Base-by-base conservation (phyloP, 2,329 filamentous ascomycete species). In the Ustilaginoidea virens region DNA sequence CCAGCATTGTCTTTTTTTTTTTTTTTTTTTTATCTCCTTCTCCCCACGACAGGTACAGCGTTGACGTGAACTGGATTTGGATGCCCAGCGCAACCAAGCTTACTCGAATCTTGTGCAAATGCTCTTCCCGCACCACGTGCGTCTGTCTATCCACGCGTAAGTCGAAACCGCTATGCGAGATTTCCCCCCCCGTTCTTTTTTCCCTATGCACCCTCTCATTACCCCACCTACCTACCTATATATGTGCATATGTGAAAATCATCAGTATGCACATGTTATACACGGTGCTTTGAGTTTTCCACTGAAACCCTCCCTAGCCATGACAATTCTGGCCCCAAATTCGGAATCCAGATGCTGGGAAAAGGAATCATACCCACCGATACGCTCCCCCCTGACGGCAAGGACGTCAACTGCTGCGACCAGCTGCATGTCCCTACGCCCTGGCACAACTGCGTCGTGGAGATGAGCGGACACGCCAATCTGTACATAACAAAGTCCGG, bases 31-130 rank as follows among this genome's bases (percentile, higher is more conserved):
- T n/a, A n/a, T n/a, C n/a, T 20, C 11, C 11, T 20, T 20, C 19
- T 20, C 19, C 15, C 9, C 16, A n/a, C 9, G 8, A 10, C n/a
- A n/a, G n/a, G n/a, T n/a, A n/a, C n/a, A n/a, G n/a, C n/a, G n/a
- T n/a, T 13, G 11, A 2, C 14, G 25, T 8, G 16, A 4, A 20
- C 31, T 35, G 3, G 37, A 13, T 7, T 3, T 21, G n/a, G n/a
- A n/a, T n/a, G n/a, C n/a, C n/a, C n/a, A 45, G 45, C 47, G 58
- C 6, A 63, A 62, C 36, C 56, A 61, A 33, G 56, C 56, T 7
- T 63, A 62, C 33, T 61, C 58, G 3, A 61, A 61, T 28, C 45
- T 62, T 10, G 47, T 60, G n/a, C 56, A 61, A 41, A 39, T 60
- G 4, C 36, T 61, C 2, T 53, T 60, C 33, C 59, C 59, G 2